phyloP scores from a whole-genome alignment of 331 rosid species.

The Malus hybrid region DNA sequence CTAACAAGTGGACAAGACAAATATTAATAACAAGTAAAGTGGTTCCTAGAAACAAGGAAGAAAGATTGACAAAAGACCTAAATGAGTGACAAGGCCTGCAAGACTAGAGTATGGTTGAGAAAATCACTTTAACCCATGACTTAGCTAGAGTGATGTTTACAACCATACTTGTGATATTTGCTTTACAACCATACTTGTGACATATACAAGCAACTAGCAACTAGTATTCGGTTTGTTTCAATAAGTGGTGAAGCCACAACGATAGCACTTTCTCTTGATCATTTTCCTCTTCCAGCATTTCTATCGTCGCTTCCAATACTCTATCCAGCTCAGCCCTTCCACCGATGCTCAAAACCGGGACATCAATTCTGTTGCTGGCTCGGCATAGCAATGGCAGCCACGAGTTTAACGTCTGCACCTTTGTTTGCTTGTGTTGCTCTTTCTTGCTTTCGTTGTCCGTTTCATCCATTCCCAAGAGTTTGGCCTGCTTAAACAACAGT shows the following conservation, averaged over 20 bases:
- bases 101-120: no score
- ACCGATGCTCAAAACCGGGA: slow-evolving; percentile 34
- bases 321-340: slow-evolving; percentile 51
- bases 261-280: slow-evolving; percentile 58
- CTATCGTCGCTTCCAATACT: slow-evolving; percentile 44
- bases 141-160: no score
- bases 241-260: slow-evolving; percentile 71
- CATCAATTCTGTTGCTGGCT: slow-evolving; percentile 56
- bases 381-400: slow-evolving; percentile 77
- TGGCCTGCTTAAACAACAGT: slow-evolving; percentile 55
- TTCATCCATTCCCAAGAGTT: slow-evolving; percentile 28
- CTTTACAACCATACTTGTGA: no score
- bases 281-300: slow-evolving; percentile 30
- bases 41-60: no score
- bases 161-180: no score
- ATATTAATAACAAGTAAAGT: no score
- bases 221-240: no score
- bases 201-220: no score
- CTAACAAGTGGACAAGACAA: no score
- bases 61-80: no score
- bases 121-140: no score
- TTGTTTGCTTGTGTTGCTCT: slow-evolving; percentile 29
- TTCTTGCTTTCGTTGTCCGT: slow-evolving; percentile 4
- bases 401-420: slow-evolving; percentile 46
- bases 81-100: no score